Evolutionary conservation across 495 filamentous ascomycete species (phyloP).

Genomic region (Penicillium coprophilum): DNA sequence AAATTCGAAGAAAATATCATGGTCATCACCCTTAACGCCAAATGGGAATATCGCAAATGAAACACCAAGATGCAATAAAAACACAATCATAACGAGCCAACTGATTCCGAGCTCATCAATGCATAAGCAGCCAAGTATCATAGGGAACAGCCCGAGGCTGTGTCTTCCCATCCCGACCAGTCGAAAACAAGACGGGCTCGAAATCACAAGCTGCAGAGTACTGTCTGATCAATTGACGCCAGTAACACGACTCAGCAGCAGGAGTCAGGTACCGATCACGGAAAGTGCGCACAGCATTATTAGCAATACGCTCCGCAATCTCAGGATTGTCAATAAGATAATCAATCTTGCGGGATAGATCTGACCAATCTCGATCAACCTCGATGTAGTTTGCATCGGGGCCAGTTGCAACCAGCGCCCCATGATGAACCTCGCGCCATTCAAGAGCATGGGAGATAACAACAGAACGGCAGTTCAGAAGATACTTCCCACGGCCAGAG

Average conservation of each 20-base stretch:
- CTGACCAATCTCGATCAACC: slow-evolving; percentile 53
- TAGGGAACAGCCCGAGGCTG: slow-evolving; percentile 36
- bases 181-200: slow-evolving; percentile 38
- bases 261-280: slow-evolving; percentile 60
- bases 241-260: slow-evolving; percentile 61
- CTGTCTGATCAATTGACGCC: slow-evolving; percentile 51
- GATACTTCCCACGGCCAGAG: slow-evolving; percentile 59
- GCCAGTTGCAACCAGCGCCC: slow-evolving; percentile 42
- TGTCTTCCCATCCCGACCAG: slow-evolving; percentile 28
- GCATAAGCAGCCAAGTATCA: slow-evolving; percentile 42
- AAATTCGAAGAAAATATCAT: not conserved
- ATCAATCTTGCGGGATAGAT: slow-evolving; percentile 54
- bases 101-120: slow-evolving; percentile 9
- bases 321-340: slow-evolving; percentile 49
- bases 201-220: slow-evolving; percentile 49
- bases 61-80: slow-evolving; percentile 4
- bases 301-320: slow-evolving; percentile 54
- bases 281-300: slow-evolving; percentile 54
- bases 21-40: slow-evolving; percentile 9
- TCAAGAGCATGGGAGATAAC: slow-evolving; percentile 46
- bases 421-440: slow-evolving; percentile 46
- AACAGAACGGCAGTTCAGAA: slow-evolving; percentile 60
- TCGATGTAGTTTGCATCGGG: slow-evolving; percentile 61
- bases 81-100: not conserved
- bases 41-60: not conserved